Conservation (phyloP, 2,329 filamentous ascomycete genomes). For the Xylariaceae sp. region DNA sequence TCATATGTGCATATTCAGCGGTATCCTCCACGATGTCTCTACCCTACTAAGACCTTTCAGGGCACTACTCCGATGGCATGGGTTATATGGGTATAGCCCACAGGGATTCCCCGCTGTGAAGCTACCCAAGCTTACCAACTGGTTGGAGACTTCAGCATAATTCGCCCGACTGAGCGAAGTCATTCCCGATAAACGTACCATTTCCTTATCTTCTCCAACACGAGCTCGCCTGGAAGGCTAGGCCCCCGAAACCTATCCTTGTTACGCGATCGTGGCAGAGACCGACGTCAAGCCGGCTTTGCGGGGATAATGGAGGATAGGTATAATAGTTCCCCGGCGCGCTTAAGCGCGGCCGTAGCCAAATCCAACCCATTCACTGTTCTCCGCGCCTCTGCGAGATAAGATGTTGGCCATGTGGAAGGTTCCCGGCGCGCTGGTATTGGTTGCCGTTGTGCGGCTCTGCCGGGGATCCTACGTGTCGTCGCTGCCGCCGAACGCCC, state of each 20-base stretch:
- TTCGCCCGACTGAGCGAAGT: background rate
- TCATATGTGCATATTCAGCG: background rate
- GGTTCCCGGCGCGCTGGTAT: background rate
- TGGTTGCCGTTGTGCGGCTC: background rate
- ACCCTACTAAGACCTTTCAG: background rate
- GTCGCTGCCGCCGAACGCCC: constrained; percentile 34
- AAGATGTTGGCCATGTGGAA: background rate
- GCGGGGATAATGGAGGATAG: background rate
- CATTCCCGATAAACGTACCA: background rate
- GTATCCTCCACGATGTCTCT: background rate
- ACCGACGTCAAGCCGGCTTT: background rate
- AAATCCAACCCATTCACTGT: background rate
- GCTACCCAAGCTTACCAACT: background rate
- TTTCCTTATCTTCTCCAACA: background rate
- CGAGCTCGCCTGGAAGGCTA: background rate
- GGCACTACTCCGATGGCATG: background rate
- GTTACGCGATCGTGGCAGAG: background rate
- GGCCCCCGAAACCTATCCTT: background rate
- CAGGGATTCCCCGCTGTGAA: background rate
- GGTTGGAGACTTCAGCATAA: background rate
- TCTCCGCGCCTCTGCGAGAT: background rate
- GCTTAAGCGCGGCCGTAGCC: background rate
- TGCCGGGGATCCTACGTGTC: constrained; percentile 12
- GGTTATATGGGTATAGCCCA: background rate
- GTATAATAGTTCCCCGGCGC: background rate